Base-by-base conservation (phyloP, 805 yeast genomes). In the Starmerella potacharoeniae region DNA sequence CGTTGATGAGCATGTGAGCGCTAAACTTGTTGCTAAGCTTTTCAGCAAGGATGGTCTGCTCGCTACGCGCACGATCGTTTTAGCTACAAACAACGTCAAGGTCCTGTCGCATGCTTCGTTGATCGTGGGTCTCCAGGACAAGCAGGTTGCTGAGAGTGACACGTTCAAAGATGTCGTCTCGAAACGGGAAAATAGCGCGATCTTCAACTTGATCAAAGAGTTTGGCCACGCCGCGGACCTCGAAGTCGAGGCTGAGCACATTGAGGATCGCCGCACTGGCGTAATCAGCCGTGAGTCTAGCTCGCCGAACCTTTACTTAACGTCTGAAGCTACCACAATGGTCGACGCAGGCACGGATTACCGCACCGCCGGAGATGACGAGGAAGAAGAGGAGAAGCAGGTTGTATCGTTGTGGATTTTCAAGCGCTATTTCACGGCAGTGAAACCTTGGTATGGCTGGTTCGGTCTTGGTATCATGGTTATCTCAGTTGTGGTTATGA, bases 1-100 rank as follows among this genome's bases (percentile, higher is more conserved):
- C 30, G 98, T 93, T 44, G 98, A 93, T 71, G 97, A 89, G 64
- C 98, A 93, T 68, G 98, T 93, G 59, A 91, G 96, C 13, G 81
- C 80, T 60, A 95, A 88, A 65, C 74, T 93, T 63, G 82, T 86
- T 61, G 83, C 82, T 61, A 82, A 85, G 8, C 77, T 65, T 86
- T 86, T 56, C 81, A 85, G 91, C 36, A 81, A 86, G 13, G 71
- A 76, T 39, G 96, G 96, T 53, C 71, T 88, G 57, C 73, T 88
- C 61, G 77, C 77, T 40, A 63, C 83, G 28, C 86, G 86, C 68
- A 81, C 91, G 60, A 82, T 78, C 64, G 73, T 88, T 42, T 75
- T 88, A 64, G 88, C 95, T 8, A 88, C 96, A 7, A 88, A 88
- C 70, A 82, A 84, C 55, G 82, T 88, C 60, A 78, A 82, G 57